These are phyloP conservation scores for Geotrichum restrictum DNA, from an alignment of 1,139 yeast species.

Conservation along the genomic window DNA sequence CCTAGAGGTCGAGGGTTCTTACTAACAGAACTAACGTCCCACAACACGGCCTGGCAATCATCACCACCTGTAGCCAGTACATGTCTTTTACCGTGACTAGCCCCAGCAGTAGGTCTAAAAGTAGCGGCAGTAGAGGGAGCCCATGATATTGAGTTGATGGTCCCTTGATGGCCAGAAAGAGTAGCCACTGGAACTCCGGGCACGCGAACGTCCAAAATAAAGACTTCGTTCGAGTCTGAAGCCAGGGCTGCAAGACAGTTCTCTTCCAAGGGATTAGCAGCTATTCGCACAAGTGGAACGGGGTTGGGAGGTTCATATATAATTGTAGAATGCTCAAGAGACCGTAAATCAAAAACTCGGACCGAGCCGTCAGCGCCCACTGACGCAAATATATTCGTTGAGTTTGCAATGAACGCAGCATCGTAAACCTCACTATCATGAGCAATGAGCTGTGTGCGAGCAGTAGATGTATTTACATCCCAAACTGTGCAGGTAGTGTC, in stretches of 20 bases:
- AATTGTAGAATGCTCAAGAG: slow-evolving; percentile 89
- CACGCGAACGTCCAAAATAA: slow-evolving; percentile 76
- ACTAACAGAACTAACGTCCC: slow-evolving; percentile 55
- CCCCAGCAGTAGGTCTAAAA: slow-evolving; percentile 31
- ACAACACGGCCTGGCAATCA: slow-evolving; percentile 82
- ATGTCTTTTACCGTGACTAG: slow-evolving; percentile 37
- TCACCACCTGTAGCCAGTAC: slow-evolving; percentile 74
- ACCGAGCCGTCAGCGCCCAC: slow-evolving; percentile 96
- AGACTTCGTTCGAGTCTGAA: slow-evolving; percentile 60
- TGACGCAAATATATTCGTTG: slow-evolving; percentile 78
- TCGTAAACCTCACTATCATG: slow-evolving; percentile 95
- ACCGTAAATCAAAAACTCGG: slow-evolving; percentile 82
- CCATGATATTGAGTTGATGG: slow-evolving; percentile 76
- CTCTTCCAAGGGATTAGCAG: slow-evolving; percentile 72
- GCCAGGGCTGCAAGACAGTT: slow-evolving; percentile 83
- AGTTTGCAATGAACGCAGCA: slow-evolving; percentile 73
- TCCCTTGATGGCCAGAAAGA: slow-evolving; percentile 64
- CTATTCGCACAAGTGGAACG: slow-evolving; percentile 66
- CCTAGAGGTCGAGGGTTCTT: slow-evolving; percentile 22
- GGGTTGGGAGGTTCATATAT: slow-evolving; percentile 69
- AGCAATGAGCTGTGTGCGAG: slow-evolving; percentile 90
- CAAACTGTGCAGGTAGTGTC: slow-evolving; percentile 97
- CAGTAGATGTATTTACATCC: slow-evolving; percentile 73
- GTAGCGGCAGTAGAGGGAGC: slow-evolving; percentile 50
- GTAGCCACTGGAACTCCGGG: slow-evolving; percentile 77